phyloP scores from a whole-genome alignment of 2,329 filamentous ascomycete species.

The Calonectria multiphialidica region DNA sequence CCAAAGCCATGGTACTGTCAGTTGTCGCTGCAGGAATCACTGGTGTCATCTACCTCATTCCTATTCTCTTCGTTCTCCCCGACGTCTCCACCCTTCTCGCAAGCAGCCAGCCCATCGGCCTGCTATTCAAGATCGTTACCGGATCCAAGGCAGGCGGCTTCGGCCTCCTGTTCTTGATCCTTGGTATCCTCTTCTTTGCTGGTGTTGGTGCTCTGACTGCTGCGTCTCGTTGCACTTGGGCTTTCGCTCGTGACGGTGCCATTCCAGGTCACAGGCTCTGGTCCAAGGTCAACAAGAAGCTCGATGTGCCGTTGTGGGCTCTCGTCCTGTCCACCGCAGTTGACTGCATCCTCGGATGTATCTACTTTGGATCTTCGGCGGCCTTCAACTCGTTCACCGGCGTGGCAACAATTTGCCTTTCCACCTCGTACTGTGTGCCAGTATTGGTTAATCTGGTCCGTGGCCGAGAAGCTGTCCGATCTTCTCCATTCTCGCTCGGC shows the following conservation, averaged over 20 bases:
- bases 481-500: slow-evolving; percentile 76
- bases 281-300: slow-evolving; percentile 71
- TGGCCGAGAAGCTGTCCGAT: slow-evolving; percentile 71
- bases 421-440: slow-evolving; percentile 79
- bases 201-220: slow-evolving; percentile 81
- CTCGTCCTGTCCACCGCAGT: slow-evolving; percentile 75
- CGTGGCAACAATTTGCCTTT: slow-evolving; percentile 82
- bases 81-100: slow-evolving; percentile 72
- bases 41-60: slow-evolving; percentile 74
- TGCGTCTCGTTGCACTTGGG: slow-evolving; percentile 79
- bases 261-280: slow-evolving; percentile 77
- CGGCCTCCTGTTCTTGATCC: slow-evolving; percentile 78
- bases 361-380: slow-evolving; percentile 81
- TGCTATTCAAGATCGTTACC: slow-evolving; percentile 80
- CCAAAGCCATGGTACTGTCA: slow-evolving; percentile 75
- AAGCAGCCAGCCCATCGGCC: slow-evolving; percentile 80
- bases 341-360: slow-evolving; percentile 78
- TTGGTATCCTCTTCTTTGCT: slow-evolving; percentile 82
- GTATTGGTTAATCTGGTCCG: slow-evolving; percentile 78
- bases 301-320: slow-evolving; percentile 78
- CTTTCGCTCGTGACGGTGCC: slow-evolving; percentile 80
- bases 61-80: slow-evolving; percentile 81
- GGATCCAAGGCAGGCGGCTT: slow-evolving; percentile 80
- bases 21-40: slow-evolving; percentile 74
- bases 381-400: slow-evolving; percentile 85